Evolutionary conservation across 805 yeast species (phyloP).

Genomic region (Candida montana): DNA sequence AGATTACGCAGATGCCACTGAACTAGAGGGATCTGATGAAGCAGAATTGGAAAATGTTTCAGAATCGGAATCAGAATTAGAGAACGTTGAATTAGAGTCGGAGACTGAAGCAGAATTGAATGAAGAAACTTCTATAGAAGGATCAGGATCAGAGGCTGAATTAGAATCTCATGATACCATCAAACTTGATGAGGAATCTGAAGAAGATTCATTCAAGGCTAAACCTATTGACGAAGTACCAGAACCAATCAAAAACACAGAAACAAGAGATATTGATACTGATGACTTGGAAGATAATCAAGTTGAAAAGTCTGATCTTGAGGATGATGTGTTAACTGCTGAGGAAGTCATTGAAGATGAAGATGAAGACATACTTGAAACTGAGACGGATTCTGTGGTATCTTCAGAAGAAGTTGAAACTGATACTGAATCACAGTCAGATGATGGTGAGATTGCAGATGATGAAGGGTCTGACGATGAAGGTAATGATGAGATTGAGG

Average conservation of each 20-base stretch:
- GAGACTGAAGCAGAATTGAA: too few relatives aligned
- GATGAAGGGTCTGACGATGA: not conserved
- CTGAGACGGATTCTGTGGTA: not conserved
- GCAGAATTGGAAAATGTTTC: too few relatives aligned
- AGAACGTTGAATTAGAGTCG: too few relatives aligned
- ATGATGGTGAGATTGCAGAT: not conserved
- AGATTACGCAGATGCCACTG: too few relatives aligned
- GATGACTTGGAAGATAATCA: not conserved
- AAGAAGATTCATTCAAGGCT: not conserved
- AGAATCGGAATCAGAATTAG: too few relatives aligned
- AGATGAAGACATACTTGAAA: not conserved
- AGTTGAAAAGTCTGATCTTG: too few relatives aligned
- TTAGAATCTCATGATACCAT: too few relatives aligned
- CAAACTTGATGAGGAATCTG: slow-evolving; percentile 2
- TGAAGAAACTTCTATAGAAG: too few relatives aligned
- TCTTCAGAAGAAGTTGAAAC: not conserved
- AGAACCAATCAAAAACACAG: not conserved
- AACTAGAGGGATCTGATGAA: too few relatives aligned
- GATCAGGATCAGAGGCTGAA: not conserved
- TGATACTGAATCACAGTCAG: not conserved
- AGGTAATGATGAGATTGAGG: not conserved
- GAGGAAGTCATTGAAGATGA: slow-evolving; percentile 1
- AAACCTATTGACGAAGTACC: not conserved
- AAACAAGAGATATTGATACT: not conserved
- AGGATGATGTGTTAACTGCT: not conserved